Evolutionary conservation across 331 rosid species (phyloP).

Genomic region (Pyracantha coccinea): DNA sequence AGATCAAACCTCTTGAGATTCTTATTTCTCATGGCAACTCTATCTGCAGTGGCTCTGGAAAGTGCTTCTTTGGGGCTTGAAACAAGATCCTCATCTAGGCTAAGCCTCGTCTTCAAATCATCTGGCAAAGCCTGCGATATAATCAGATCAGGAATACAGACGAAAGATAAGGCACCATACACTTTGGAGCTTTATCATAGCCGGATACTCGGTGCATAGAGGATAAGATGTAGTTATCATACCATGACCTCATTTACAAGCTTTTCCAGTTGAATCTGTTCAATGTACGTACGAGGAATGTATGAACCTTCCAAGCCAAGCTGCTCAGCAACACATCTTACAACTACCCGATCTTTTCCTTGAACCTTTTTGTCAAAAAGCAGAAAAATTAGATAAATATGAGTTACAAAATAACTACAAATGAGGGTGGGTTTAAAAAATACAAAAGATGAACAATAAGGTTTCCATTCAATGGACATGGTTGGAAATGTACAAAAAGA

Average conservation of each 20-base stretch:
- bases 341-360: slow-evolving; percentile 51
- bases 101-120: slow-evolving; percentile 54
- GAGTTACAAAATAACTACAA: not conserved
- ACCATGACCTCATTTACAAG: slow-evolving; percentile 69
- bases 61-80: slow-evolving; percentile 62
- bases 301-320: slow-evolving; percentile 61
- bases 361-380: slow-evolving; percentile 36
- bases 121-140: slow-evolving; percentile 63
- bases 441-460: not conserved
- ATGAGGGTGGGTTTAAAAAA: not conserved
- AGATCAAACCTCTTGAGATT: slow-evolving; percentile 55
- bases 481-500: not conserved
- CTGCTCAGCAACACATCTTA: slow-evolving; percentile 43
- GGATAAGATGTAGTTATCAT: slow-evolving; percentile 12
- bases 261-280: slow-evolving; percentile 65
- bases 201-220: not conserved
- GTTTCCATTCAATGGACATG: no score
- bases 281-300: slow-evolving; percentile 60
- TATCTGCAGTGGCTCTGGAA: slow-evolving; percentile 48
- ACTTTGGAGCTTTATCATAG: not conserved
- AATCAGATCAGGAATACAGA: slow-evolving; percentile 21
- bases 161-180: not conserved
- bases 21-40: slow-evolving; percentile 68
- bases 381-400: not conserved
- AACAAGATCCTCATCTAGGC: slow-evolving; percentile 56